phyloP scores from a whole-genome alignment of 768 basidiomycete species.

The Pilatotrama ljubarskyi region DNA sequence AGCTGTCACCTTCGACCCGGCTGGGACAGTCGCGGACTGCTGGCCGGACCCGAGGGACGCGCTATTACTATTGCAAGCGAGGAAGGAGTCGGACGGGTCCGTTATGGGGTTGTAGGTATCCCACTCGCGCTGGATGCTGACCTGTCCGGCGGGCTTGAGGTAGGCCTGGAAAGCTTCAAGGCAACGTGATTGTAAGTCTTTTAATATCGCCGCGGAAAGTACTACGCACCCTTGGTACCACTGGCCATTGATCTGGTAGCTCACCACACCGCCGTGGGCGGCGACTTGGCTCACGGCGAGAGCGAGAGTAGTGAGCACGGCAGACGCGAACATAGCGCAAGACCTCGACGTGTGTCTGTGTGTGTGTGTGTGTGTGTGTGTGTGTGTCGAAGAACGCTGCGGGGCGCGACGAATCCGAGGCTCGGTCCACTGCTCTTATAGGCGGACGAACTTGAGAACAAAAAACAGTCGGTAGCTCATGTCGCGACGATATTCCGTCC shows the following conservation, averaged over 20 bases:
- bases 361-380: no score
- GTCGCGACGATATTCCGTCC: constrained; percentile 14
- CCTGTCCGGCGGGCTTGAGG: constrained; percentile 40
- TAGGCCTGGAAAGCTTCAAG: constrained; percentile 36
- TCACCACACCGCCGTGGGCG: constrained; percentile 42
- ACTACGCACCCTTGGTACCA: constrained; percentile 34
- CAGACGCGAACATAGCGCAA: constrained; percentile 23
- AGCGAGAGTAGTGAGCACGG: constrained; percentile 23
- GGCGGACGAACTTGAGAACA: not conserved
- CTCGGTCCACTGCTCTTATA: not conserved
- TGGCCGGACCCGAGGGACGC: constrained; percentile 35
- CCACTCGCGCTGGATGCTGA: constrained; percentile 41
- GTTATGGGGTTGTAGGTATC: constrained; percentile 43
- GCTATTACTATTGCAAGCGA: constrained; percentile 41
- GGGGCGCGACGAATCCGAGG: not conserved
- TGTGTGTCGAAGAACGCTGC: not conserved
- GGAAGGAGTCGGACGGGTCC: constrained; percentile 33
- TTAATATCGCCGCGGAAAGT: no score
- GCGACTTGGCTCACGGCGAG: constrained; percentile 26
- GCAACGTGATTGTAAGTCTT: no score
- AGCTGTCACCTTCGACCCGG: constrained; percentile 39
- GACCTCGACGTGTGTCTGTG: not conserved
- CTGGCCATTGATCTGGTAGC: constrained; percentile 36
- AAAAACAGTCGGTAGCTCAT: not conserved
- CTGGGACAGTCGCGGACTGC: constrained; percentile 39